These are phyloP conservation scores for Peniophora sp. DNA, from an alignment of 1,284 basidiomycete species.

Conservation along the genomic window DNA sequence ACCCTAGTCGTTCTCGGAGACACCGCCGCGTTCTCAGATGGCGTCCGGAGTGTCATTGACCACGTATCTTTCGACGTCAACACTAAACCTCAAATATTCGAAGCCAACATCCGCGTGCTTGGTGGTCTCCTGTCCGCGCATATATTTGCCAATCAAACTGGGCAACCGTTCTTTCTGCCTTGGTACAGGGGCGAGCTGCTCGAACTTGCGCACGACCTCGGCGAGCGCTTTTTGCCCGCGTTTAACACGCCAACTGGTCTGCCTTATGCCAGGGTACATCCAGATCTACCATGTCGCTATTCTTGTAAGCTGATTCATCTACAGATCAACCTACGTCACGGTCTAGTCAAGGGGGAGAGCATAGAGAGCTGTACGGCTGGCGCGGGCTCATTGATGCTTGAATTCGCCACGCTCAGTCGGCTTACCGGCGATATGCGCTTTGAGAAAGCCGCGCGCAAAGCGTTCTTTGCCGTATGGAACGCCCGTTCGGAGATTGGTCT, in stretches of 20 bases:
- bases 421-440: conserved; percentile 83
- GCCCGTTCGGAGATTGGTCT: conserved; percentile 74
- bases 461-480: conserved; percentile 92
- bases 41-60: conserved; percentile 66
- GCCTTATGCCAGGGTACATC: conserved; percentile 75
- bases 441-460: conserved; percentile 76
- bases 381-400: conserved; percentile 85
- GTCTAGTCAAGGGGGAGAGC: conserved; percentile 62
- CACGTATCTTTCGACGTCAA: conserved; percentile 84
- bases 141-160: conserved; percentile 62
- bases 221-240: conserved; percentile 77
- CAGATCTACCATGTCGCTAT: conserved; percentile 5
- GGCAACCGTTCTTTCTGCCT: conserved; percentile 63
- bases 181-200: conserved; percentile 76
- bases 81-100: conserved; percentile 87
- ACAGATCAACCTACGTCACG: conserved; percentile 72
- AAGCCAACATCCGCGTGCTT: conserved; percentile 83
- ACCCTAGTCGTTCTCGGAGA: conserved; percentile 76
- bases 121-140: conserved; percentile 87
- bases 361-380: conserved; percentile 85
- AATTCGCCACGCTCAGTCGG: conserved; percentile 86
- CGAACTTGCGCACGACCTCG: conserved; percentile 77
- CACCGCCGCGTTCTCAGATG: conserved; percentile 62
- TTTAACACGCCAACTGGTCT: conserved; percentile 85
- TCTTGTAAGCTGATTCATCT: conserved; percentile 7